Percentiles rank a stretch among this genome's conserved stretches.
Conservation (phyloP, 2,329 filamentous ascomycete genomes). For the Teratosphaeria epicoccoides region DNA sequence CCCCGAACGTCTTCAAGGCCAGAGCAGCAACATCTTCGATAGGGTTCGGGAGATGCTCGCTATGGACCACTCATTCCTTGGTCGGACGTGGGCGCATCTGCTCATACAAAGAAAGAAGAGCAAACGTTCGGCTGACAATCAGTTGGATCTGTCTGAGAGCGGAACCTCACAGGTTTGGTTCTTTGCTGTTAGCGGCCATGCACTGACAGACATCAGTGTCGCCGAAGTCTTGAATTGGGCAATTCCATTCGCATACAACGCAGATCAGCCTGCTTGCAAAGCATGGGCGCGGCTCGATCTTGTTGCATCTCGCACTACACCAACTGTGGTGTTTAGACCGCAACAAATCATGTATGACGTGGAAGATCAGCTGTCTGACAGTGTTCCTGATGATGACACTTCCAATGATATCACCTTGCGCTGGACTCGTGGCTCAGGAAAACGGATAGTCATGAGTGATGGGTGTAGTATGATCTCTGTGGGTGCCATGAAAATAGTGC, state of each 20-base stretch:
- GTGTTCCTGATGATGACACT: slow-evolving; percentile 23
- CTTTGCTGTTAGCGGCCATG: slow-evolving; percentile 15
- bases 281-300: slow-evolving; percentile 34
- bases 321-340: slow-evolving; percentile 27
- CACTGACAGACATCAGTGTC: slow-evolving; percentile 10
- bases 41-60: slow-evolving; percentile 27
- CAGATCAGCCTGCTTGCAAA: slow-evolving; percentile 30
- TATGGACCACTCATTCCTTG: slow-evolving; percentile 29
- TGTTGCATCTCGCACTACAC: slow-evolving; percentile 30
- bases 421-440: slow-evolving; percentile 5
- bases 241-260: slow-evolving; percentile 28
- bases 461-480: slow-evolving; percentile 56
- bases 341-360: slow-evolving; percentile 24
- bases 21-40: slow-evolving; percentile 8
- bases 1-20: slow-evolving; percentile 7
- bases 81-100: slow-evolving; percentile 32
- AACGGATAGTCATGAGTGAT: slow-evolving; percentile 34
- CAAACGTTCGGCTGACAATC: slow-evolving; percentile 5
- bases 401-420: slow-evolving; percentile 26
- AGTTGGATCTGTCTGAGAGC: slow-evolving; percentile 4
- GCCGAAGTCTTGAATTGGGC: slow-evolving; percentile 31
- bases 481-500: slow-evolving; percentile 45
- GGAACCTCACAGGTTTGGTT: slow-evolving; percentile 11
- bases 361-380: slow-evolving; percentile 6
- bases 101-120: slow-evolving; percentile 27